A percentile compares a stretch with the other conserved stretches of the same genome.
Evolutionary conservation across 192 early-diverging fungal genomes (phyloP).

Genomic region (Backusella psychrophila): DNA sequence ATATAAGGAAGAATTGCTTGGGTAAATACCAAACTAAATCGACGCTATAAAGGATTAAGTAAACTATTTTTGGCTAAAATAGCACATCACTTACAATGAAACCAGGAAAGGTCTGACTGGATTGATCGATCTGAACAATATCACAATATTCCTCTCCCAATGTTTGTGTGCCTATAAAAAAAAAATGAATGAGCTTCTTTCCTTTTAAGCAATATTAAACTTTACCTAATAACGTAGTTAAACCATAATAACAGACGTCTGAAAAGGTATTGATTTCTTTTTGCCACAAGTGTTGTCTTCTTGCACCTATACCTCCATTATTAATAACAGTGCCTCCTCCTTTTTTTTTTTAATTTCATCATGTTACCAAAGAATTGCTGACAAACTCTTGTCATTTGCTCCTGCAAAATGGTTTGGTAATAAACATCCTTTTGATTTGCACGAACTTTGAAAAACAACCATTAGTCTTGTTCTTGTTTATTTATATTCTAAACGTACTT

Average conservation of each 20-base stretch:
- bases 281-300: slow-evolving; percentile 62
- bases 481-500: slow-evolving; percentile 33
- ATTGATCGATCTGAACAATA: slow-evolving; percentile 66
- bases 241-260: slow-evolving; percentile 68
- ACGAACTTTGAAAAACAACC: slow-evolving; percentile 54
- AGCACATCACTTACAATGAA: slow-evolving; percentile 29
- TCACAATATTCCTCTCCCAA: slow-evolving; percentile 97
- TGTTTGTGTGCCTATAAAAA: slow-evolving; percentile 64
- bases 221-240: slow-evolving; percentile 69
- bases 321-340: not conserved
- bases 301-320: slow-evolving; percentile 40
- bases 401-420: slow-evolving; percentile 68
- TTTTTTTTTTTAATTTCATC: not conserved
- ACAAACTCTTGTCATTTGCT: slow-evolving; percentile 60
- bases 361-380: slow-evolving; percentile 59
- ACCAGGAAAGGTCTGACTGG: slow-evolving; percentile 50
- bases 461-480: not conserved
- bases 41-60: not conserved
- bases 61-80: not conserved
- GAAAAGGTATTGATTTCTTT: slow-evolving; percentile 58
- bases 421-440: slow-evolving; percentile 89
- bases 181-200: not conserved
- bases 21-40: slow-evolving; percentile 12
- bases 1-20: slow-evolving; percentile 32
- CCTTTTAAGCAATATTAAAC: slow-evolving; percentile 7